phyloP scores from a whole-genome alignment of 345 rosid species.

The Durio zibethinus region DNA sequence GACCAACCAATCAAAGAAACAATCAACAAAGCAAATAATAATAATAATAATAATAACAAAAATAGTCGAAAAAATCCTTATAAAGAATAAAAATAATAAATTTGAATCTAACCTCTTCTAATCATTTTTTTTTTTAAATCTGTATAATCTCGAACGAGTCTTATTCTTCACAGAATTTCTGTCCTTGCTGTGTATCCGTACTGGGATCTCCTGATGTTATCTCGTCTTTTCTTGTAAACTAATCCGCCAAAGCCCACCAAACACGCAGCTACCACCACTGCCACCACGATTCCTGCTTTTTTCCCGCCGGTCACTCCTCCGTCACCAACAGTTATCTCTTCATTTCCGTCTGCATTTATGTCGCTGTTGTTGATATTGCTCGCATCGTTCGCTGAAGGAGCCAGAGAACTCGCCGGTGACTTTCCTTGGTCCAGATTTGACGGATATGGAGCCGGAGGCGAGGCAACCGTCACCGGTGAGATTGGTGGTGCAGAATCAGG shows the following conservation, averaged over 20 bases:
- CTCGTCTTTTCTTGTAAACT: conserved; percentile 63
- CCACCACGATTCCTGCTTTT: conserved; percentile 59
- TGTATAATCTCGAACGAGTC: not conserved
- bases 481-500: conserved; percentile 32
- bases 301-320: conserved; percentile 47
- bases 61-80: not conserved
- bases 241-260: conserved; percentile 47
- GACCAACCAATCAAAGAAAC: not conserved
- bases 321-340: conserved; percentile 7
- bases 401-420: conserved; percentile 19
- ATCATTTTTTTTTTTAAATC: not conserved
- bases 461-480: conserved; percentile 28
- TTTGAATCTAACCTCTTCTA: not conserved
- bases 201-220: conserved; percentile 56
- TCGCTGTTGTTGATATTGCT: conserved; percentile 32
- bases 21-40: not conserved
- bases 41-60: not conserved
- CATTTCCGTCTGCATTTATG: conserved; percentile 18
- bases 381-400: conserved; percentile 31
- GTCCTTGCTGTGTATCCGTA: conserved; percentile 47
- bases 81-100: not conserved
- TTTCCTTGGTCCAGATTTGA: conserved; percentile 15
- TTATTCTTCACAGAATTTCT: conserved; percentile 42
- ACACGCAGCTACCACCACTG: conserved; percentile 43
- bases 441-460: conserved; percentile 8